Evolutionary conservation across 805 yeast genomes (phyloP).

Genomic region (Saccharomycopsis javanensis): DNA sequence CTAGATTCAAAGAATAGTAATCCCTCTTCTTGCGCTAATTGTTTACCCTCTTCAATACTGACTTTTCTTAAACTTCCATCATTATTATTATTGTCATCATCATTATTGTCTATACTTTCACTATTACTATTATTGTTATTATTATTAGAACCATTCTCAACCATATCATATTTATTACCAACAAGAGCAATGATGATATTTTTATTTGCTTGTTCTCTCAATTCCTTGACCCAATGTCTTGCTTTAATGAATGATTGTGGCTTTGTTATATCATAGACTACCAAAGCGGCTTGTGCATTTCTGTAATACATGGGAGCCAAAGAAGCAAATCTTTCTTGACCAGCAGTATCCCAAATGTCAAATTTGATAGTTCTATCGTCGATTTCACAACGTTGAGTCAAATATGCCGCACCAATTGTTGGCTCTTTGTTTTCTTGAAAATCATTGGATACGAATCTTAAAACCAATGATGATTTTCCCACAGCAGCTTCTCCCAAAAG

Average conservation of each 20-base stretch:
- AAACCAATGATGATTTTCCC: constrained; percentile 87
- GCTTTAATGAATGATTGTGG: constrained; percentile 94
- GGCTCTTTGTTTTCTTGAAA: constrained; percentile 97
- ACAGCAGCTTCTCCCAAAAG: constrained; percentile 96
- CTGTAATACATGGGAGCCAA: constrained; percentile 96
- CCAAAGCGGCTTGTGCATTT: constrained; percentile 94
- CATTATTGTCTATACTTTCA: constrained; percentile 22
- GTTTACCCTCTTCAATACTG: constrained; percentile 75
- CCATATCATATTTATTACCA: constrained; percentile 84
- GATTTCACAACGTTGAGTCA: constrained; percentile 87
- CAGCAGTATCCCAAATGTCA: constrained; percentile 96
- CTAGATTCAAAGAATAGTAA: constrained; percentile 87
- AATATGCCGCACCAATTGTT: constrained; percentile 95
- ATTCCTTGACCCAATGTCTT: constrained; percentile 95
- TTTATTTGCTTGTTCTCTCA: constrained; percentile 90
- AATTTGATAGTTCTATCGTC: constrained; percentile 82
- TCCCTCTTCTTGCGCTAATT: constrained; percentile 84
- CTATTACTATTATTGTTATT: constrained; percentile 56
- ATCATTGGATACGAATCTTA: constrained; percentile 88
- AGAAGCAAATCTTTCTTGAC: constrained; percentile 93
- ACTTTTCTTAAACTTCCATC: constrained; percentile 52
- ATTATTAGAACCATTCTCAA: constrained; percentile 67
- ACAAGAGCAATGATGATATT: constrained; percentile 88
- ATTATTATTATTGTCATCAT: constrained; percentile 37
- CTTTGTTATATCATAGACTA: constrained; percentile 90